Percentiles rank a stretch among this genome's conserved stretches.
These are phyloP conservation scores for Ogataea trehalophila DNA, from an alignment of 805 yeast genomes.

Conservation along the genomic window DNA sequence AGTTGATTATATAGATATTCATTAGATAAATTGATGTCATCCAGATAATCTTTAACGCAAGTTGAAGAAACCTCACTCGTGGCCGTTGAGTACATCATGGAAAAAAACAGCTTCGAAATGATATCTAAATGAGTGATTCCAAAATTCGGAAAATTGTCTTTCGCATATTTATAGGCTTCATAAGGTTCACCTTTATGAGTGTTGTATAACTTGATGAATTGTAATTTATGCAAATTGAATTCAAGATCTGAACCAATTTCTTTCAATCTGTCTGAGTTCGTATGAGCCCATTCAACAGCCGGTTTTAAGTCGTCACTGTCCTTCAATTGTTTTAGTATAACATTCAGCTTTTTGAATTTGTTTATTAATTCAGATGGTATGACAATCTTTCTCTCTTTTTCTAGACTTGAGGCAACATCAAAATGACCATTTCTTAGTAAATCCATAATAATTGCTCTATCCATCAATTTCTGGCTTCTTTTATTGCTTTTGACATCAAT, in stretches of 20 bases:
- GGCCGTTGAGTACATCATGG: slow-evolving; percentile 24
- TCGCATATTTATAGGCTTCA: slow-evolving; percentile 42
- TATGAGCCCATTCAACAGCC: slow-evolving; percentile 47
- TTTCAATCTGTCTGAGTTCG: slow-evolving; percentile 23
- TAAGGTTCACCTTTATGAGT: slow-evolving; percentile 18
- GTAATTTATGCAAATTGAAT: slow-evolving; percentile 39
- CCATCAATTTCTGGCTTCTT: slow-evolving; percentile 13
- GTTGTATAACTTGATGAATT: slow-evolving; percentile 32
- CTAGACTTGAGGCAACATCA: slow-evolving; percentile 21
- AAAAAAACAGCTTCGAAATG: slow-evolving; percentile 41
- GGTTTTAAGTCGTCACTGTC: slow-evolving; percentile 33
- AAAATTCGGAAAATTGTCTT: slow-evolving; percentile 34
- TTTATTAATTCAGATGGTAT: slow-evolving; percentile 26
- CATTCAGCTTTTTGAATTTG: slow-evolving; percentile 39
- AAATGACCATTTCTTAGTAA: slow-evolving; percentile 29
- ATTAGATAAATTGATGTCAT: slow-evolving; percentile 5
- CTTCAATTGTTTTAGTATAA: slow-evolving; percentile 34
- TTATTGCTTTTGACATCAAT: slow-evolving; percentile 12
- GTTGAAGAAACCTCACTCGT: slow-evolving; percentile 1
- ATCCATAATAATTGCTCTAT: slow-evolving; percentile 29
- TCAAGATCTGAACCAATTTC: slow-evolving; percentile 39
- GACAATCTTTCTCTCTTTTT: slow-evolving; percentile 26
- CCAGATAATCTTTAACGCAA: slow-evolving; percentile 6
- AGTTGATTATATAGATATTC: slow-evolving; percentile 25
- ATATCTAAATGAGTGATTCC: slow-evolving; percentile 35